Evolutionary conservation across 495 filamentous ascomycete species (phyloP).

Genomic region (Aspergillus kassunensis): DNA sequence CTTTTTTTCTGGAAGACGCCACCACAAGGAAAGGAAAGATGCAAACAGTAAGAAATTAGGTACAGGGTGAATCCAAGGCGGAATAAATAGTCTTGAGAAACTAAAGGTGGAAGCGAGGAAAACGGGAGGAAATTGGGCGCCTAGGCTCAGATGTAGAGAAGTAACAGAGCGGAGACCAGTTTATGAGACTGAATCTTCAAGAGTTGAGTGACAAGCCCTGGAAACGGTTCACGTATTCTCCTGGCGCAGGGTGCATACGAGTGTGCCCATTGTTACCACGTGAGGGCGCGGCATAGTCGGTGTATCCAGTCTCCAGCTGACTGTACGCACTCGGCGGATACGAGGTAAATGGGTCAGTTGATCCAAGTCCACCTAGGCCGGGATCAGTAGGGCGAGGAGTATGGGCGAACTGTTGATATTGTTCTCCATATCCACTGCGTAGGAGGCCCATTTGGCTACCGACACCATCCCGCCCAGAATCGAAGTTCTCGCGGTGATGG

Average conservation of each 20-base stretch:
- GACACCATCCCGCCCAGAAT: constrained; percentile 29
- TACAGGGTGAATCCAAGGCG: constrained; percentile 1
- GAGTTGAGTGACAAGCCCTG: constrained; percentile 51
- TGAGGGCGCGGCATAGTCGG: constrained; percentile 29
- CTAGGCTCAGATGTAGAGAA: not conserved
- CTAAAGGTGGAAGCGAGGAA: too few species aligned
- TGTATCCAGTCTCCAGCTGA: constrained; percentile 30
- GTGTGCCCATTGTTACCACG: constrained; percentile 24
- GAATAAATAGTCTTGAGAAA: constrained; percentile 2
- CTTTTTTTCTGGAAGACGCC: constrained; percentile 18
- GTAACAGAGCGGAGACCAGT: not conserved
- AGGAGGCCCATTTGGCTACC: constrained; percentile 31
- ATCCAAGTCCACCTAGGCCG: constrained; percentile 20
- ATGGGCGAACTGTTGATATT: constrained; percentile 36
- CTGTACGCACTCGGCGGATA: constrained; percentile 31
- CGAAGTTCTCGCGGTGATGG: constrained; percentile 26
- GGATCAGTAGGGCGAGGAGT: constrained; percentile 28
- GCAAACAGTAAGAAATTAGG: constrained; percentile 1
- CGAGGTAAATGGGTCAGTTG: constrained; percentile 35
- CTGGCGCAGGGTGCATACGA: constrained; percentile 34
- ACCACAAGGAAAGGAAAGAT: constrained; percentile 10
- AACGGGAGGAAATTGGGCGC: too few species aligned
- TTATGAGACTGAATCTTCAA: constrained; percentile 17
- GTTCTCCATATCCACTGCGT: constrained; percentile 34
- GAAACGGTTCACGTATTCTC: constrained; percentile 45